A percentile compares a stretch with the other conserved stretches of the same genome.
phyloP scores from a whole-genome alignment of 2,329 filamentous ascomycete species.

The Chaetomiaceae sp. region DNA sequence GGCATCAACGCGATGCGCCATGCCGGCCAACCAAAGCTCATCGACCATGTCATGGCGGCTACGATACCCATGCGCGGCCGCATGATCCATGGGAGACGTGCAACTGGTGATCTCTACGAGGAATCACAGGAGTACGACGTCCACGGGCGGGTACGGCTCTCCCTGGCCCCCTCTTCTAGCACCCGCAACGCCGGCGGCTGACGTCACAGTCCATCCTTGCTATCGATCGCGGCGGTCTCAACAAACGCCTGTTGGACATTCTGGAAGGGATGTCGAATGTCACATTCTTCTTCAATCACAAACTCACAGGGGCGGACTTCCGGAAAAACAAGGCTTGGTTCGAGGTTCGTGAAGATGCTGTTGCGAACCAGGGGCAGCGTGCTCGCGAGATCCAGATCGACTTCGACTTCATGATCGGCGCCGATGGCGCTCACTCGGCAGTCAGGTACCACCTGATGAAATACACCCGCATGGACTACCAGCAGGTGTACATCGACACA shows the following conservation, averaged over 20 bases:
- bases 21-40: conserved; percentile 58
- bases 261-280: conserved; percentile 83
- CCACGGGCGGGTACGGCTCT: conserved; percentile 64
- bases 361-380: conserved; percentile 31
- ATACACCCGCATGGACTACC: conserved; percentile 80
- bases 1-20: conserved; percentile 82
- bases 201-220: conserved; percentile 66
- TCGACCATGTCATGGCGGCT: conserved; percentile 66
- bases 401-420: conserved; percentile 93
- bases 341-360: conserved; percentile 46
- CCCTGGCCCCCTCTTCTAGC: background rate
- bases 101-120: conserved; percentile 63
- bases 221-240: conserved; percentile 76
- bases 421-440: conserved; percentile 90
- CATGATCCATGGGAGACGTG: conserved; percentile 79
- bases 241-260: conserved; percentile 75
- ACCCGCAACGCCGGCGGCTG: background rate
- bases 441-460: conserved; percentile 96
- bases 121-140: conserved; percentile 85
- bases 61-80: conserved; percentile 92
- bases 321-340: conserved; percentile 78
- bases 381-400: conserved; percentile 67
- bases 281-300: conserved; percentile 86
- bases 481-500: conserved; percentile 92
- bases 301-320: conserved; percentile 86